Evolutionary conservation across 495 filamentous ascomycete species (phyloP).

Genomic region (Diplogelasinospora grovesii): DNA sequence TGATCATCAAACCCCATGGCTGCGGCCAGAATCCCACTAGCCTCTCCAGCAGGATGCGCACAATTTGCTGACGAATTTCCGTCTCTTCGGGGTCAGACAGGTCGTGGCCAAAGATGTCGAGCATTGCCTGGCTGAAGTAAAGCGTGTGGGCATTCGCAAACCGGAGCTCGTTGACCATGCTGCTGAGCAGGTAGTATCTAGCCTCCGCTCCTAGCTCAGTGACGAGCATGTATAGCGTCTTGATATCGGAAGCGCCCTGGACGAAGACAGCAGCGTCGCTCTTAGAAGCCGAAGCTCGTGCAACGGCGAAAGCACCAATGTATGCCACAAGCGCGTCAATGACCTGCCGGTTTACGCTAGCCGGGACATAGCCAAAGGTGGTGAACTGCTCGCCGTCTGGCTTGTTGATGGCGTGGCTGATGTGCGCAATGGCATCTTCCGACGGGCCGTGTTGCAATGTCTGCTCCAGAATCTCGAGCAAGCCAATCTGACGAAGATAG

Average conservation of each 20-base stretch:
- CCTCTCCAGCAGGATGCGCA: constrained; percentile 78
- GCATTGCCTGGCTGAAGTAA: constrained; percentile 83
- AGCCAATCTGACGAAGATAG: constrained; percentile 52
- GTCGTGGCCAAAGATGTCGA: constrained; percentile 80
- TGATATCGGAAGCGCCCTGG: constrained; percentile 60
- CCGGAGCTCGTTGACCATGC: constrained; percentile 86
- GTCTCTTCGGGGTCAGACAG: constrained; percentile 68
- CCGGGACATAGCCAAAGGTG: constrained; percentile 54
- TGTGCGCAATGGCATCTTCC: constrained; percentile 62
- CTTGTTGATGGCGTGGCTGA: constrained; percentile 59
- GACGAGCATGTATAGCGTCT: constrained; percentile 66
- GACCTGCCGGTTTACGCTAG: constrained; percentile 62
- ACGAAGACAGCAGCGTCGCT: constrained; percentile 58
- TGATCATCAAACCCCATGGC: constrained; percentile 92
- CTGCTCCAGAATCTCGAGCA: constrained; percentile 63
- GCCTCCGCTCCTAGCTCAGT: constrained; percentile 67
- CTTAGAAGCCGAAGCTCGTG: constrained; percentile 47
- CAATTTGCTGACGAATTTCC: constrained; percentile 84
- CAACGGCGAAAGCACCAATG: constrained; percentile 66
- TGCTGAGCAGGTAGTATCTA: constrained; percentile 76
- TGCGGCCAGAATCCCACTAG: constrained; percentile 87
- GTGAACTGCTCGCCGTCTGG: constrained; percentile 46
- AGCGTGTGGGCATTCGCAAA: constrained; percentile 85
- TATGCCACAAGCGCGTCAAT: constrained; percentile 79
- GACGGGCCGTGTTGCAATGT: constrained; percentile 54